Conservation (phyloP, 1,139 yeast species). For the Saccharomycopsis phalli region DNA sequence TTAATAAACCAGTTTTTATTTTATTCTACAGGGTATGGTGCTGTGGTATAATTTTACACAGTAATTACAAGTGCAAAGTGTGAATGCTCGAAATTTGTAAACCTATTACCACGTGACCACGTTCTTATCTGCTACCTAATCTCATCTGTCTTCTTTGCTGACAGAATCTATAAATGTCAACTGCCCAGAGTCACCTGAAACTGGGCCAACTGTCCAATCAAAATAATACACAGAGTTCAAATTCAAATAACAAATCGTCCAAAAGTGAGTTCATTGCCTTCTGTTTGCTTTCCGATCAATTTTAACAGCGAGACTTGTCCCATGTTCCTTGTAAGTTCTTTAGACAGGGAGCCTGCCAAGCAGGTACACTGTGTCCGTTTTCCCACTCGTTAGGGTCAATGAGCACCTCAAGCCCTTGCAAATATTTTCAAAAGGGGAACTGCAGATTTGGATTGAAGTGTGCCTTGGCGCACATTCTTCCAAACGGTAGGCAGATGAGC, state of each 20-base stretch:
- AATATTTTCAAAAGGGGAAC: constrained; percentile 88
- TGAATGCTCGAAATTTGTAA: too few species aligned
- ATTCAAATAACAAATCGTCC: constrained; percentile 1
- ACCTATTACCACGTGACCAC: too few species aligned
- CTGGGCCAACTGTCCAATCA: too few species aligned
- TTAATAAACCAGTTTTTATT: too few species aligned
- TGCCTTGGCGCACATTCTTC: constrained; percentile 83
- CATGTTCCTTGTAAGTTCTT: constrained; percentile 96
- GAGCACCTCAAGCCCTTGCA: constrained; percentile 49
- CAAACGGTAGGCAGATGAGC: constrained; percentile 80
- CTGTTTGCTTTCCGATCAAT: background rate
- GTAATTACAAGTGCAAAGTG: too few species aligned
- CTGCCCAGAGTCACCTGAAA: too few species aligned
- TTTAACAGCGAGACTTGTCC: constrained; percentile 39
- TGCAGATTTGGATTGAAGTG: constrained; percentile 91
- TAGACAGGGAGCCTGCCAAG: constrained; percentile 88
- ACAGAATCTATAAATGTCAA: background rate
- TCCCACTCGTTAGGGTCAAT: constrained; percentile 57
- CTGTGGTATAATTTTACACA: too few species aligned
- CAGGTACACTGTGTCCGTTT: constrained; percentile 87
- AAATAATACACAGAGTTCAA: too few species aligned
- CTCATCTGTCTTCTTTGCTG: too few species aligned
- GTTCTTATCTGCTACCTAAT: too few species aligned
- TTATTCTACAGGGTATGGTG: too few species aligned
- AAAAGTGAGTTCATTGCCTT: constrained; percentile 3